Evolutionary conservation across 345 rosid species (phyloP), one percentile per base, ranked within the genome.

Genomic region (Toxicodendron radicans): DNA sequence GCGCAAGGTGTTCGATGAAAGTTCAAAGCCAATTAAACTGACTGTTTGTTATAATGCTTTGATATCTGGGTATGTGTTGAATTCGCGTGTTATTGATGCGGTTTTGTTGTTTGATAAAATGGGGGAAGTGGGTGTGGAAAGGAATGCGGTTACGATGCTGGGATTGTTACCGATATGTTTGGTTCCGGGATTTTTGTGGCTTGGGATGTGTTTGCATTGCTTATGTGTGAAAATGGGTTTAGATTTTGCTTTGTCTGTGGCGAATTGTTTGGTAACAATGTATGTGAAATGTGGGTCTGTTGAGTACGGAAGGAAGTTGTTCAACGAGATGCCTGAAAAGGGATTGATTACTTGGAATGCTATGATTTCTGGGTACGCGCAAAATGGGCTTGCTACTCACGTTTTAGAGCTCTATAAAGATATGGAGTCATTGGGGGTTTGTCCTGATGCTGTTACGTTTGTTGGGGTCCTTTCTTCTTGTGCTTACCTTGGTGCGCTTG

Each of bases 301-400:
- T n/a, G 82, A 70, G 33, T 69, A 38, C 2, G 97, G 83, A 24
- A 80, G 84, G 81, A 83, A 66, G 72, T 48, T 92, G 83, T 95
- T 95, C 48, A 80, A 87, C 73, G 83, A 72, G 45, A 84, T 90
- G 73, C 88, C 88, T 9, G 63, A 75, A 46, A 91, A 84, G 77
- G 88, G 79, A 77, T 80, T 95, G 84, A 89, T 95, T 66, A 82
- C 95, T 5, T 92, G 97, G 97, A 95, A 92, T 58, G 91, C 97
- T 8, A 87, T 92, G 94, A 86, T 95, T 65, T 88, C 94, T 73
- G 97, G 97, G 65, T 91, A 79, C 54, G 84, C 99, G 0, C 97
- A 92, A 80, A 91, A 92, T 74, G 97, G 97, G 60, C 74, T 83
- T 20, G 97, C 97, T 74, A 66, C 82, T 59, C 38, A 85, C 23